Evolutionary conservation across 805 yeast species (phyloP).

Genomic region (Lipomyces anomalus): DNA sequence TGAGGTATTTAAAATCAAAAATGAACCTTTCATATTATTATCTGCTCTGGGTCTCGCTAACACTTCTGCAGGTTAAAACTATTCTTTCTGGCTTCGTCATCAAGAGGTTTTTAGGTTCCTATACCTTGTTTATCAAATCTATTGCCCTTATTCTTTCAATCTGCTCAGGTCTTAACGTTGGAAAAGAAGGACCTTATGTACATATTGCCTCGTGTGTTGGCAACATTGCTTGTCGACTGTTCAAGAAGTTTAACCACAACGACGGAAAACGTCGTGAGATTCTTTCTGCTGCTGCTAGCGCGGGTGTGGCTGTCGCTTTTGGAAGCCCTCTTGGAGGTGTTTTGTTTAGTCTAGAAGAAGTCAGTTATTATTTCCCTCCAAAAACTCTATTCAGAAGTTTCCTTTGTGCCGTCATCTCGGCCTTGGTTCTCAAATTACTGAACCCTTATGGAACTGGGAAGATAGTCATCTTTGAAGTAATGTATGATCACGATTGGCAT

Average conservation of each 20-base stretch:
- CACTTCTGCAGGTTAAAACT: slow-evolving; percentile 39
- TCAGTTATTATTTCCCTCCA: slow-evolving; percentile 50
- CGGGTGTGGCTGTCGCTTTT: slow-evolving; percentile 57
- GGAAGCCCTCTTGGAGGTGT: slow-evolving; percentile 60
- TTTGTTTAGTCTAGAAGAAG: slow-evolving; percentile 51
- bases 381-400: slow-evolving; percentile 50
- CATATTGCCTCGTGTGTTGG: slow-evolving; percentile 57
- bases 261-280: slow-evolving; percentile 49
- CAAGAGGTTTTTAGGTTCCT: slow-evolving; percentile 47
- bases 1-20: slow-evolving; percentile 38
- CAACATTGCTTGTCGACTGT: slow-evolving; percentile 45
- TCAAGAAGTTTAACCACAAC: slow-evolving; percentile 42
- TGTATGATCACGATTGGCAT: slow-evolving; percentile 48
- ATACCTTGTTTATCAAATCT: slow-evolving; percentile 47
- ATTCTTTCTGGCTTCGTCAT: slow-evolving; percentile 55
- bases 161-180: slow-evolving; percentile 52
- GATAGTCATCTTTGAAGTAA: slow-evolving; percentile 49
- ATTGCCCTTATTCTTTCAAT: slow-evolving; percentile 47
- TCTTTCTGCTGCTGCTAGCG: slow-evolving; percentile 50
- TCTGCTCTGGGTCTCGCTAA: neutral
- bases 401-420: slow-evolving; percentile 51
- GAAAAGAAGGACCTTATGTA: slow-evolving; percentile 60
- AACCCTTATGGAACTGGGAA: slow-evolving; percentile 59
- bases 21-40: too few species aligned
- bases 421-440: slow-evolving; percentile 46